Evolutionary conservation across 176 grass and related monocot genomes (phyloP).

Genomic region (Cocos nucifera): DNA sequence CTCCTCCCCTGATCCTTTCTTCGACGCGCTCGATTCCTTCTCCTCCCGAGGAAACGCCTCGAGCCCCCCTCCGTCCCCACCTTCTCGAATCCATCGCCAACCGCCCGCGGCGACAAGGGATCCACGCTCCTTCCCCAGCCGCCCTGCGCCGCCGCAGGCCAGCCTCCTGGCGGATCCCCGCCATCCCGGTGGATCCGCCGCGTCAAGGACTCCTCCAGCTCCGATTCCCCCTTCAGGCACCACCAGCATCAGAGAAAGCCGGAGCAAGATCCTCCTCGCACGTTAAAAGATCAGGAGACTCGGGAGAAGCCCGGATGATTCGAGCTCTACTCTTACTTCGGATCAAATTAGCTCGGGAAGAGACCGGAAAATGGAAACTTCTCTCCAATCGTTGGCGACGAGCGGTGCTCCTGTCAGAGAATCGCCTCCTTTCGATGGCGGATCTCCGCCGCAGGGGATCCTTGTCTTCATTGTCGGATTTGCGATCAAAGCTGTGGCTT

Average conservation of each 20-base stretch:
- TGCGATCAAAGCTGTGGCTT: slow-evolving; percentile 52
- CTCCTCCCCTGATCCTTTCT: slow-evolving; percentile 10
- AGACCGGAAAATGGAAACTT: background rate
- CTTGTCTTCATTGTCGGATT: slow-evolving; percentile 37
- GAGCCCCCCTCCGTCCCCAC: slow-evolving; percentile 25
- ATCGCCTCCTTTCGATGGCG: no score
- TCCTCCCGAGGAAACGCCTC: slow-evolving; percentile 6
- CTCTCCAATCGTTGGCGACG: background rate
- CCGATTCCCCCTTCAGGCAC: background rate
- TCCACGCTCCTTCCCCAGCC: slow-evolving; percentile 1
- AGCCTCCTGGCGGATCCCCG: background rate
- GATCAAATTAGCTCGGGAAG: background rate
- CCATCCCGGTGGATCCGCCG: no score
- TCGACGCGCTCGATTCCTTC: slow-evolving; percentile 33
- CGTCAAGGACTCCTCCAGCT: slow-evolving; percentile 8
- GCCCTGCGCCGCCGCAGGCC: slow-evolving; percentile 13
- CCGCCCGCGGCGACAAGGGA: background rate
- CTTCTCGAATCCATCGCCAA: background rate
- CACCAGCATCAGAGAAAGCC: background rate
- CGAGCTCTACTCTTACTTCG: slow-evolving; percentile 1
- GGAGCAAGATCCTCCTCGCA: background rate
- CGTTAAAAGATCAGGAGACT: background rate
- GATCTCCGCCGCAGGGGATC: slow-evolving; percentile 4
- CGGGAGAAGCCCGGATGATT: background rate
- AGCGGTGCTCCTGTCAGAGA: background rate